These are phyloP conservation scores for Metarhizium rileyi DNA, from an alignment of 2,329 filamentous ascomycete species.

Conservation along the genomic window DNA sequence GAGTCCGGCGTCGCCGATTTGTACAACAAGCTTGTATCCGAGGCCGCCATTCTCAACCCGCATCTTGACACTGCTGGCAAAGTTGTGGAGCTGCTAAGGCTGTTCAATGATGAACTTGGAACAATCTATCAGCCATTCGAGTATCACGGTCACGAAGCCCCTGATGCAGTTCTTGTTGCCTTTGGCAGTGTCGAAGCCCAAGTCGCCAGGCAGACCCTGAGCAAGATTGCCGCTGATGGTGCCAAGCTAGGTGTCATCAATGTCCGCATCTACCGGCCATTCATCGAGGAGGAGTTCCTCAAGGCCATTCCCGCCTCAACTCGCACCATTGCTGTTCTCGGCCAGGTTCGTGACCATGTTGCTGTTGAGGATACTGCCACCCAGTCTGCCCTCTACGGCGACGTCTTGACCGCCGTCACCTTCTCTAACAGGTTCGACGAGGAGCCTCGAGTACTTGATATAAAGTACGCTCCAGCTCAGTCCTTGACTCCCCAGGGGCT, in stretches of 20 bases:
- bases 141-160: constrained; percentile 73
- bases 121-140: constrained; percentile 91
- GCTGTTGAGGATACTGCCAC: constrained; percentile 65
- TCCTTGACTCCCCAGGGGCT: constrained; percentile 46
- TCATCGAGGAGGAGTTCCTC: constrained; percentile 90
- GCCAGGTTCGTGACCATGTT: constrained; percentile 69
- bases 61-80: constrained; percentile 66
- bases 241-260: constrained; percentile 79
- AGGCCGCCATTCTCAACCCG: constrained; percentile 52
- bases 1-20: constrained; percentile 57
- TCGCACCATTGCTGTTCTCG: constrained; percentile 72
- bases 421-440: constrained; percentile 62
- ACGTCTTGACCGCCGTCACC: constrained; percentile 75
- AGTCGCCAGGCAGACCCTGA: constrained; percentile 70
- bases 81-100: constrained; percentile 57
- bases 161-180: constrained; percentile 77
- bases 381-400: constrained; percentile 83
- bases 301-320: constrained; percentile 66
- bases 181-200: constrained; percentile 91
- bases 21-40: constrained; percentile 57
- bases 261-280: constrained; percentile 89
- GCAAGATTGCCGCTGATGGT: constrained; percentile 60
- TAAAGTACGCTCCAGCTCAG: constrained; percentile 76
- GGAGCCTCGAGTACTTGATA: constrained; percentile 60
- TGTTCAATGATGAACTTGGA: constrained; percentile 83